Percentiles rank a stretch among this genome's conserved stretches.
Conservation (phyloP, 1,284 basidiomycete species). For the Phenoliferia sp. region DNA sequence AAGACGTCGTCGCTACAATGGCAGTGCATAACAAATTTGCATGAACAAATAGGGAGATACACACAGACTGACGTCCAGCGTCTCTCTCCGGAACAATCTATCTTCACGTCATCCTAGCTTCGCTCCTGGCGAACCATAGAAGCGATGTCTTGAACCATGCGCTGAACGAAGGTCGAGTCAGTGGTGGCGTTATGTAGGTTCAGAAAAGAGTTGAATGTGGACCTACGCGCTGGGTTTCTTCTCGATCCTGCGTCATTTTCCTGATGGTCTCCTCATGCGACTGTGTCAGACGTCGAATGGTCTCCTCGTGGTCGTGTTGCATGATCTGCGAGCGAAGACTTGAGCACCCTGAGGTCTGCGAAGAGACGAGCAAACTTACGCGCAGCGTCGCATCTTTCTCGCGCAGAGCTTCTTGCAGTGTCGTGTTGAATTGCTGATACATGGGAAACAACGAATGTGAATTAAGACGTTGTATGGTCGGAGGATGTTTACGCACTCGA, state of each 20-base stretch:
- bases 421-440: not conserved
- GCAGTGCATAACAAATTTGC: too few species aligned
- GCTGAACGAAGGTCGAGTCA: not conserved
- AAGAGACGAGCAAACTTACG: not conserved
- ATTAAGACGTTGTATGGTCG: not conserved
- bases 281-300: not conserved
- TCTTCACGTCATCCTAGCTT: too few species aligned
- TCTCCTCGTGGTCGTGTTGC: not conserved
- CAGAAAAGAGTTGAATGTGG: not conserved
- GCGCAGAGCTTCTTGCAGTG: not conserved
- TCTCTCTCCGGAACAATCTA: not conserved
- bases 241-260: not conserved
- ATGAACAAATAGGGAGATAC: not conserved
- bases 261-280: not conserved
- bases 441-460: not conserved
- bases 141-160: not conserved
- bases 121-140: not conserved
- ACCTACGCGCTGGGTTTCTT: not conserved
- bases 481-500: not conserved
- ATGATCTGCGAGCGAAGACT: not conserved
- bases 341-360: not conserved
- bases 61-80: too few species aligned
- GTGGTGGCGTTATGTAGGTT: not conserved
- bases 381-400: not conserved
- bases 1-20: too few species aligned